phyloP scores from a whole-genome alignment of 2,329 filamentous ascomycete species.

The Colletotrichum incanum region DNA sequence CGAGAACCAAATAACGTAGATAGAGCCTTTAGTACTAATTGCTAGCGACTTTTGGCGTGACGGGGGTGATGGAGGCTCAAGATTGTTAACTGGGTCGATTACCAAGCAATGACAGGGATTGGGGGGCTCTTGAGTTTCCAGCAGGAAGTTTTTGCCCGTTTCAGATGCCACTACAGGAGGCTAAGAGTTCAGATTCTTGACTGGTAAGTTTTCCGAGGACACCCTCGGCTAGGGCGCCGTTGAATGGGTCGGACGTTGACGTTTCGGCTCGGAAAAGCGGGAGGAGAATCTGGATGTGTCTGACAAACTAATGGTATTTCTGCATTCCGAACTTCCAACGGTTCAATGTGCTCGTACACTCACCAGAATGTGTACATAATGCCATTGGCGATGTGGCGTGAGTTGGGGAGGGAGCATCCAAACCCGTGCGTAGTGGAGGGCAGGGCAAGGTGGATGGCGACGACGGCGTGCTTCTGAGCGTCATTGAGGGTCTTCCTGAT shows the following conservation, averaged over 20 bases:
- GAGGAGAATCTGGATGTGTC: neutral
- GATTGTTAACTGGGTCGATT: constrained; percentile 7
- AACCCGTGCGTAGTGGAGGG: constrained; percentile 13
- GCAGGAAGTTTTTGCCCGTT: constrained; percentile 34
- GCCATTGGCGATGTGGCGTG: constrained; percentile 8
- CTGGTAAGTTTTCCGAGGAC: constrained; percentile 12
- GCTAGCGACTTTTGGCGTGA: neutral
- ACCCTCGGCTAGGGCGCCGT: constrained; percentile 6
- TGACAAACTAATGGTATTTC: neutral
- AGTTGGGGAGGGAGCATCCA: constrained; percentile 31
- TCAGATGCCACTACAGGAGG: neutral
- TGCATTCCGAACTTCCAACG: neutral
- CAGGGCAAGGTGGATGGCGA: constrained; percentile 9
- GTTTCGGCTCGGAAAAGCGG: neutral
- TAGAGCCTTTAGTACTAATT: neutral
- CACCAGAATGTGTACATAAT: neutral
- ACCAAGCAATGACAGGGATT: constrained; percentile 4
- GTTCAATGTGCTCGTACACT: neutral
- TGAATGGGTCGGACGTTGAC: neutral
- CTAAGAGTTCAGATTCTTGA: constrained; percentile 1
- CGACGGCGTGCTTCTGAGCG: constrained; percentile 14
- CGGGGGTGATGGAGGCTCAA: neutral
- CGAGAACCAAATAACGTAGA: neutral
- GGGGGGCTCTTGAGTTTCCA: neutral
- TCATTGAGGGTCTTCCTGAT: neutral